Evolutionary conservation across 371 early-diverging fungal genomes (phyloP).

Genomic region (Mucor piriformis): DNA sequence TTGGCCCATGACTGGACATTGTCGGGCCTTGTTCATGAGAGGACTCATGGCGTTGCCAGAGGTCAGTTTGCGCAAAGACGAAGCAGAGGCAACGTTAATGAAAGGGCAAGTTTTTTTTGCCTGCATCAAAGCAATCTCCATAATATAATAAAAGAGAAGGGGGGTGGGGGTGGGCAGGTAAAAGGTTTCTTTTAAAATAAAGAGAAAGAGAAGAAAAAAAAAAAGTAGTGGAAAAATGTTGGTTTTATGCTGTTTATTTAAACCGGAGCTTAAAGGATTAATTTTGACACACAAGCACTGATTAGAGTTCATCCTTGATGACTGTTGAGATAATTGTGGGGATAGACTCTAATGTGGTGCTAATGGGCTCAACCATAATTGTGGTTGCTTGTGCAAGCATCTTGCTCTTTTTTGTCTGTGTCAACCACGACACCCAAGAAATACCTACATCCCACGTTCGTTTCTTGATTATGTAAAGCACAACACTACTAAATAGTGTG

Average conservation of each 20-base stretch:
- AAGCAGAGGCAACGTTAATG: constrained; percentile 76
- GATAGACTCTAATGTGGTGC: background rate
- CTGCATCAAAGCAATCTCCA: constrained; percentile 62
- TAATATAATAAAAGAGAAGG: constrained; percentile 27
- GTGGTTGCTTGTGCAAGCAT: background rate
- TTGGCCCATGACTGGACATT: constrained; percentile 91
- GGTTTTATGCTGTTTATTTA: background rate
- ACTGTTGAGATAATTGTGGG: background rate
- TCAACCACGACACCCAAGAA: constrained; percentile 55
- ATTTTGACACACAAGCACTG: too few relatives aligned
- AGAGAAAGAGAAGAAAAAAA: constrained; percentile 14
- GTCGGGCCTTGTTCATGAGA: constrained; percentile 73
- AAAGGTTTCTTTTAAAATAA: background rate
- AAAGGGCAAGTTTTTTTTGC: constrained; percentile 82
- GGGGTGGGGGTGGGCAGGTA: background rate
- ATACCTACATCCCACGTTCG: constrained; percentile 71
- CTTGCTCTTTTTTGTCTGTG: constrained; percentile 21
- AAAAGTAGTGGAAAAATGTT: constrained; percentile 15
- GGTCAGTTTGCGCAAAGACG: constrained; percentile 76
- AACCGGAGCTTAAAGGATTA: background rate
- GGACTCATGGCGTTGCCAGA: constrained; percentile 31
- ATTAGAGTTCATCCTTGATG: background rate
- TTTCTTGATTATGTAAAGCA: constrained; percentile 68
- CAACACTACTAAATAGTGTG: constrained; percentile 63
- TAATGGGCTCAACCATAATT: background rate